Base-by-base conservation (phyloP, 352 stramenopile species). In the Phytophthora megakarya region DNA sequence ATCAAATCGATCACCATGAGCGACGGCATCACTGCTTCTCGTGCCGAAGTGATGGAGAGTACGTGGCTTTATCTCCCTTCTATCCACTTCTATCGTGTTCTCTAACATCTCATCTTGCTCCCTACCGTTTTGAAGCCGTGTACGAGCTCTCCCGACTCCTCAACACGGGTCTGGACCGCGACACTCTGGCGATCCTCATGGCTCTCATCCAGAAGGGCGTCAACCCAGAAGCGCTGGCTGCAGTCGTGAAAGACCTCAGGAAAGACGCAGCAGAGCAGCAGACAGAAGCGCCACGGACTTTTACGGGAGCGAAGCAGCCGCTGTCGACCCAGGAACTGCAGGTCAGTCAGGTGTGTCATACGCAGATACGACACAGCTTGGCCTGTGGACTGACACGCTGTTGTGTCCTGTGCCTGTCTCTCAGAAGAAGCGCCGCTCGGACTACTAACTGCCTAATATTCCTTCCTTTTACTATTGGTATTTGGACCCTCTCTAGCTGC, bases 61-160 rank as follows among this genome's bases (percentile, higher is more conserved):
- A 57, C 49, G 76, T 67, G 5, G 10, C 11, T 19, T 26, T 32
- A 49, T 9, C 7, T 19, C 21, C 8, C 1, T 22, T 18, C 22
- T 10, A 12, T 16, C n/a, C 4, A 13, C 7, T 21, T 5, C 5
- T 46, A 43, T n/a, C 15, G 13, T 23, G 18, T 25, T 13, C 1
- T 49, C 16, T 47, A 26, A 52, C 52, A 3, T 38, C n/a, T 45
- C 21, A 1, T 48, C 8, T 13, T 13, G 4, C 26, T 47, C 5
- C 18, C 15, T 15, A 30, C 13, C 13, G 16, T 39, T 42, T 50
- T 45, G 23, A 58, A 95, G 89, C 89, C 10, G 78, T 97, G 52
- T 95, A 96, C 55, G 91, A 97, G 75, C 84, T 97, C 21, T 96
- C 89, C 35, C 87, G 78, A 16, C 76, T 97, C 61, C 78, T 97